A percentile compares a stretch with the other conserved stretches of the same genome.
These are phyloP conservation scores for Hypoxylon sp. DNA, from an alignment of 2,329 filamentous ascomycete species.

Conservation along the genomic window DNA sequence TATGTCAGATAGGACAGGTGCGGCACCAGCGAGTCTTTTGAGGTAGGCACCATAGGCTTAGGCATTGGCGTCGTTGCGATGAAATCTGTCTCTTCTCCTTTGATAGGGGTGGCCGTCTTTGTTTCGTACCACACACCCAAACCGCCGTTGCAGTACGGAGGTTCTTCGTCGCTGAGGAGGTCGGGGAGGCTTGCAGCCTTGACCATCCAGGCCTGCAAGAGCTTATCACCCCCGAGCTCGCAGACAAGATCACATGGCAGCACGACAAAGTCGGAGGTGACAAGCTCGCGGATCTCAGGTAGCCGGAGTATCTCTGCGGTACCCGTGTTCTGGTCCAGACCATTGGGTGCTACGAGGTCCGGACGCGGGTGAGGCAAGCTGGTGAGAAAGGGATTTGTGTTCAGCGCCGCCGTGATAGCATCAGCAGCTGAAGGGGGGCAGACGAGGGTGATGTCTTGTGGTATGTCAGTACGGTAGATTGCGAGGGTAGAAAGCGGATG, in stretches of 20 bases:
- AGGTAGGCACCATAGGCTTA: slow-evolving; percentile 62
- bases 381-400: slow-evolving; percentile 80
- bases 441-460: slow-evolving; percentile 67
- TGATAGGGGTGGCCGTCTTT: slow-evolving; percentile 75
- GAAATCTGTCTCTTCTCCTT: slow-evolving; percentile 93
- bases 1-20: slow-evolving; percentile 82
- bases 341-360: slow-evolving; percentile 77
- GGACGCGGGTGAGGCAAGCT: slow-evolving; percentile 75
- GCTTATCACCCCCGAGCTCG: slow-evolving; percentile 81
- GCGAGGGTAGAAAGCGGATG: background rate
- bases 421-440: slow-evolving; percentile 70
- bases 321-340: slow-evolving; percentile 82
- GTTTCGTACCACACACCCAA: slow-evolving; percentile 93
- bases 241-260: slow-evolving; percentile 94
- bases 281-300: slow-evolving; percentile 78
- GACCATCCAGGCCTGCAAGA: slow-evolving; percentile 93
- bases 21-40: slow-evolving; percentile 70
- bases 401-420: slow-evolving; percentile 74
- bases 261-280: slow-evolving; percentile 87
- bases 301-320: slow-evolving; percentile 89
- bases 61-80: slow-evolving; percentile 78
- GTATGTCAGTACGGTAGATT: slow-evolving; percentile 1
- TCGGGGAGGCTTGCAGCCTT: slow-evolving; percentile 74
- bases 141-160: slow-evolving; percentile 70
- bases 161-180: slow-evolving; percentile 58